Base-by-base conservation (phyloP, 345 rosid species). In the Isatis tinctoria region DNA sequence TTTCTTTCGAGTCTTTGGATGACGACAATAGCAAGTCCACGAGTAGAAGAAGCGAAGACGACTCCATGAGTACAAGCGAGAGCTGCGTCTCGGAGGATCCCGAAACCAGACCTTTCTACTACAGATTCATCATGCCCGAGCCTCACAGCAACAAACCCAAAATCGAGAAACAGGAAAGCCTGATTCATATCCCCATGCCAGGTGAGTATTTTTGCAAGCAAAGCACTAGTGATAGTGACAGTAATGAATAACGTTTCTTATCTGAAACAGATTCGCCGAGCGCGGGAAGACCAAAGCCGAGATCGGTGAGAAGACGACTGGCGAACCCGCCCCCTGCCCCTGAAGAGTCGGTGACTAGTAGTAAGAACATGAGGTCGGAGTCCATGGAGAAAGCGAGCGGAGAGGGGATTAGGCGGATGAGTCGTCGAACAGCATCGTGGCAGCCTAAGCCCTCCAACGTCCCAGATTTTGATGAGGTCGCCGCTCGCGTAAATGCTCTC, bases 301-400 rank as follows among this genome's bases (percentile, higher is more conserved):
- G 81, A 82, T 88, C 97, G 49, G 86, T 86, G 65, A 82, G 95
- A 74, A 82, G 82, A 44, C 78, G 84, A 65, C 69, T 69, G 49
- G 73, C 72, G 56, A 87, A 80, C 27, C 82, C 62, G 8, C 78
- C 78, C 0, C 82, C 3, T 17, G 72, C 24, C 24, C 24, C 16
- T 5, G 74, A 61, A 18, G 54, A 43, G 30, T 16, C 60, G 28
- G 1, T 51, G 62, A 74, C 37, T n/a, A 68, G 45, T 26, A 54
- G 17, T 22, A 48, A 59, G 64, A 75, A 51, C 58, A 32, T 43
- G 74, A 68, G 70, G 69, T 20, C 65, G 32, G 74, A 75, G 4
- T 59, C 73, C 16, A 66, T 37, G 60, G 78, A 37, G 60, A 67
- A 74, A 61, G 51, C 63, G 51, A 39, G 51, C 20, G 79, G 65